Percentiles rank a stretch among this genome's conserved stretches.
These are phyloP conservation scores for Immersiella caudata DNA, from an alignment of 495 filamentous ascomycete genomes.

Conservation along the genomic window DNA sequence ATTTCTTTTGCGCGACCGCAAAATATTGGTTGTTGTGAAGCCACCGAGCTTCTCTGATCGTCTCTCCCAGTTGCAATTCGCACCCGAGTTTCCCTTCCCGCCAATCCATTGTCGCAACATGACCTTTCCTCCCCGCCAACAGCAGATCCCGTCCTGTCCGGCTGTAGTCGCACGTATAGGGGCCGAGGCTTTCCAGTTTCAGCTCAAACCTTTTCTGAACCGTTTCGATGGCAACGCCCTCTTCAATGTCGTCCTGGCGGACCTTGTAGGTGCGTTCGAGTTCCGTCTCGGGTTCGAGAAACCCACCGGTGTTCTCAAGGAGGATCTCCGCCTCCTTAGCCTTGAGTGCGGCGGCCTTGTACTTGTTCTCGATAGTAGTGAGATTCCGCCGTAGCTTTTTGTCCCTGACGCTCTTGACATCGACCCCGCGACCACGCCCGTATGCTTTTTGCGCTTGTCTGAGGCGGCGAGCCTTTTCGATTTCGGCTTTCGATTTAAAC, in stretches of 20 bases:
- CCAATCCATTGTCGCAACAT: conserved; percentile 98
- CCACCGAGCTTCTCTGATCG: conserved; percentile 85
- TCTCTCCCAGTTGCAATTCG: conserved; percentile 88
- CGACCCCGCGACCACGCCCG: conserved; percentile 76
- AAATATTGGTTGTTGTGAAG: conserved; percentile 95
- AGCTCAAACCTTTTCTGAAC: conserved; percentile 93
- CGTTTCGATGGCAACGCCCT: conserved; percentile 74
- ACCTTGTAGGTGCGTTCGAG: conserved; percentile 92
- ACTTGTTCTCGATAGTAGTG: conserved; percentile 74
- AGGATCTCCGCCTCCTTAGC: conserved; percentile 96
- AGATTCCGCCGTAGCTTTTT: conserved; percentile 88
- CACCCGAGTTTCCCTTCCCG: conserved; percentile 85
- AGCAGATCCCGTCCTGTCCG: conserved; percentile 84
- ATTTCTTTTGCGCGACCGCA: conserved; percentile 97
- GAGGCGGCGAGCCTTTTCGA: conserved; percentile 45
- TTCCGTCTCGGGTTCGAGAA: conserved; percentile 84
- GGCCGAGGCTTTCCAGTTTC: conserved; percentile 78
- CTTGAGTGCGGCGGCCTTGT: conserved; percentile 74
- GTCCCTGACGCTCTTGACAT: conserved; percentile 63
- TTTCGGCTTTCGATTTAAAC: conserved; percentile 46
- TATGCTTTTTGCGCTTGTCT: conserved; percentile 75
- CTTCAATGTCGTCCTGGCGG: conserved; percentile 80
- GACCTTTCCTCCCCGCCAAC: conserved; percentile 86
- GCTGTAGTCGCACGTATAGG: conserved; percentile 85
- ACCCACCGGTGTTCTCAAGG: conserved; percentile 82